A percentile compares a stretch with the other conserved stretches of the same genome.
These are phyloP conservation scores for Diaporthe sp. DNA, from an alignment of 2,329 filamentous ascomycete species.

Conservation along the genomic window DNA sequence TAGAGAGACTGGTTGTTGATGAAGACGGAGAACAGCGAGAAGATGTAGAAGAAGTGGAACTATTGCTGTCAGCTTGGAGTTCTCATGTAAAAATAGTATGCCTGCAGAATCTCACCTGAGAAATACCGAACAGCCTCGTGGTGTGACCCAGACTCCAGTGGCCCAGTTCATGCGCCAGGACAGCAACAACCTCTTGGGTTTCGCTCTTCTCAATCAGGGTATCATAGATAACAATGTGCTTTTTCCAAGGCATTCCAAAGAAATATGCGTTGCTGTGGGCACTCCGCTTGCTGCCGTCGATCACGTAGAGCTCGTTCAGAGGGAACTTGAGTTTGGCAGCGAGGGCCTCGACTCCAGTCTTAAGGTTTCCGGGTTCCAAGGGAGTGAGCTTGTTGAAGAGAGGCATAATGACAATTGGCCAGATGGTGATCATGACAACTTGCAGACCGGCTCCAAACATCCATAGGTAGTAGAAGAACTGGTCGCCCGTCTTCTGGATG, in stretches of 20 bases:
- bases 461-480: slow-evolving; percentile 99
- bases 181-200: slow-evolving; percentile 91
- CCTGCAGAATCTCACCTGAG: slow-evolving; percentile 71
- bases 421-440: slow-evolving; percentile 95
- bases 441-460: slow-evolving; percentile 90
- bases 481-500: slow-evolving; percentile 91
- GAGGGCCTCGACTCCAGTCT: slow-evolving; percentile 87
- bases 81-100: background rate
- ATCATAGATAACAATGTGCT: slow-evolving; percentile 99
- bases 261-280: slow-evolving; percentile 96
- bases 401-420: slow-evolving; percentile 93
- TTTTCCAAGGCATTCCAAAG: slow-evolving; percentile 98
- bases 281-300: slow-evolving; percentile 90
- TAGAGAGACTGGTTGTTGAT: slow-evolving; percentile 96
- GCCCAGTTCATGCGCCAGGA: slow-evolving; percentile 94
- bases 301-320: slow-evolving; percentile 92
- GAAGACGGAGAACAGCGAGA: slow-evolving; percentile 96
- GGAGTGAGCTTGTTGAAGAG: slow-evolving; percentile 99
- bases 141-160: slow-evolving; percentile 98
- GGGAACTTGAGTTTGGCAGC: slow-evolving; percentile 91
- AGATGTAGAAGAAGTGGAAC: slow-evolving; percentile 96
- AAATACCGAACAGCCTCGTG: slow-evolving; percentile 89
- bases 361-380: slow-evolving; percentile 87
- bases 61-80: slow-evolving; percentile 58
- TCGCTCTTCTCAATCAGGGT: slow-evolving; percentile 97